phyloP scores from a whole-genome alignment of 140 eudicot species.

The Senecio squalidus region DNA sequence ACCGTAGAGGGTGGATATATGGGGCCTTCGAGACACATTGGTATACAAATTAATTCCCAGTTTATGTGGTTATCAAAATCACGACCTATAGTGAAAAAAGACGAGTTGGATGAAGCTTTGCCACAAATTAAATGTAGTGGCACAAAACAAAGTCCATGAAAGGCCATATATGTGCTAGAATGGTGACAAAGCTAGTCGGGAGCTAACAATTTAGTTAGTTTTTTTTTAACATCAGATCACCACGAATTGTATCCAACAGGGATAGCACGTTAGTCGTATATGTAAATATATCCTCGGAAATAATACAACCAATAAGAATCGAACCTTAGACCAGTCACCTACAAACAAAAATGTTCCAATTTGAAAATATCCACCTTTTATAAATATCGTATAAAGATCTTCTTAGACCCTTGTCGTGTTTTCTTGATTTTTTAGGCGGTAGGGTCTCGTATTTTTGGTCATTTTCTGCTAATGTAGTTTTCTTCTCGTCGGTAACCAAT shows the following conservation, averaged over 20 bases:
- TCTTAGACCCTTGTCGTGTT: background rate
- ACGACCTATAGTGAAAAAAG: background rate
- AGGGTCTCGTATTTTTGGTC: background rate
- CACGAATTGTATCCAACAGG: too few relatives aligned
- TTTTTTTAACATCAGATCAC: too few relatives aligned
- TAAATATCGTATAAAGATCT: too few relatives aligned
- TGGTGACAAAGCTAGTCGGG: background rate
- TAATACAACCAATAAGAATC: too few relatives aligned
- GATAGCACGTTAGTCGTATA: too few relatives aligned
- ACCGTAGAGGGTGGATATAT: background rate
- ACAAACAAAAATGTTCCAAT: too few relatives aligned
- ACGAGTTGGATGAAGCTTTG: conserved; percentile 27
- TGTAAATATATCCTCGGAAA: too few relatives aligned
- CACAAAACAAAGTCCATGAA: conserved; percentile 9
- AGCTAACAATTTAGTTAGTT: background rate
- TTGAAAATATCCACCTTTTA: too few relatives aligned
- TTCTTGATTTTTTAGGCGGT: background rate
- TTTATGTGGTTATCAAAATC: conserved; percentile 22
- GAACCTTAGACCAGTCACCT: too few relatives aligned
- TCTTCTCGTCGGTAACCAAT: conserved; percentile 3
- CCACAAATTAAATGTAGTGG: conserved; percentile 31
- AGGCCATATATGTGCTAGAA: conserved; percentile 21
- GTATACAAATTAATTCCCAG: conserved; percentile 1
- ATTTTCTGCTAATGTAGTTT: background rate
- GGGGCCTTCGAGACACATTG: conserved; percentile 1